Conservation (phyloP, 441 rosid genomes). For the Kokia cookei region DNA sequence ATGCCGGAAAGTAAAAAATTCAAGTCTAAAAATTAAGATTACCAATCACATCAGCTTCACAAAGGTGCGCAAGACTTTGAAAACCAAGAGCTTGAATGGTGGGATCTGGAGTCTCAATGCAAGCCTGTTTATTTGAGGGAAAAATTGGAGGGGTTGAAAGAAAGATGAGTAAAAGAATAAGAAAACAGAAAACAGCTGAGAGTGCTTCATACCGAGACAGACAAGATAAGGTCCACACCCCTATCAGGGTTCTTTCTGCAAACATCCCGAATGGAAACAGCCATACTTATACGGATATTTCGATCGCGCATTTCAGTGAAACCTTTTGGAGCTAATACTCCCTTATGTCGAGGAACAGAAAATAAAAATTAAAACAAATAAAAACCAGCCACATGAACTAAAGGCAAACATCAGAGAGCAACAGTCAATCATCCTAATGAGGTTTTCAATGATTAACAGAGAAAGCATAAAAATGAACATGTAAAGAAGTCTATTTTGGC, state of each 20-base stretch:
- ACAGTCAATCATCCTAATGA: neutral
- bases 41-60: slow-evolving; percentile 98
- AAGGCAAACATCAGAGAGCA: neutral
- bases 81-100: slow-evolving; percentile 77
- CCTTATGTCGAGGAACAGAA: slow-evolving; percentile 36
- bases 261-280: slow-evolving; percentile 75
- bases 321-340: slow-evolving; percentile 54
- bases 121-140: slow-evolving; percentile 51
- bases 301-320: slow-evolving; percentile 55
- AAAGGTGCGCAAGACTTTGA: slow-evolving; percentile 88
- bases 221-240: slow-evolving; percentile 95
- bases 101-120: slow-evolving; percentile 75
- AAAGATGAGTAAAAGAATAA: slow-evolving; percentile 2
- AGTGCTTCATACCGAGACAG: slow-evolving; percentile 70
- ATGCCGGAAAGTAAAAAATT: neutral
- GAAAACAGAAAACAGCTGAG: slow-evolving; percentile 16
- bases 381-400: slow-evolving; percentile 3
- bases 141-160: neutral
- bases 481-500: neutral
- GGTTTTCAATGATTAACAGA: neutral
- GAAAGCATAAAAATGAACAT: neutral
- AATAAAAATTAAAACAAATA: slow-evolving; percentile 12
- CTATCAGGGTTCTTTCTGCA: slow-evolving; percentile 88
- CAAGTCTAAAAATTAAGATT: slow-evolving; percentile 20
- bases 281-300: slow-evolving; percentile 67